Evolutionary conservation across 495 filamentous ascomycete genomes (phyloP).

Genomic region (Evansstolkia leycettana): DNA sequence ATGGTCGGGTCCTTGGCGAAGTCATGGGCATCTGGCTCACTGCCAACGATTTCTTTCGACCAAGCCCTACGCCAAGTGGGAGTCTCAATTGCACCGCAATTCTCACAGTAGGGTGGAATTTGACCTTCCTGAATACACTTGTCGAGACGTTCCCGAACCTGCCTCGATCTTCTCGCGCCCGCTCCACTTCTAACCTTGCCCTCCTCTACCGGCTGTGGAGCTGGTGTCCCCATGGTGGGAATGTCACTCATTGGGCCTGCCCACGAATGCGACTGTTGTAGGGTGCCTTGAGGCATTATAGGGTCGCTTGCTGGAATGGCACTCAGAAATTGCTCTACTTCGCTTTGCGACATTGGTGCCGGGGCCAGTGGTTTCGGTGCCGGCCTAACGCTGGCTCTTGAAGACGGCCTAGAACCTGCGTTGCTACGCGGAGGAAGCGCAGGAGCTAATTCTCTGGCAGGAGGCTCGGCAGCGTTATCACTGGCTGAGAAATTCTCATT

Average conservation of each 20-base stretch:
- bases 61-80: slow-evolving; percentile 90
- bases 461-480: slow-evolving; percentile 9
- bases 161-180: slow-evolving; percentile 23
- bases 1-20: slow-evolving; percentile 55
- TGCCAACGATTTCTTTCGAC: slow-evolving; percentile 51
- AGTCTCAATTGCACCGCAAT: slow-evolving; percentile 91
- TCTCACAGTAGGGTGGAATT: slow-evolving; percentile 74
- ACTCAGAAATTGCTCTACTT: slow-evolving; percentile 21
- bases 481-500: slow-evolving; percentile 10
- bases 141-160: slow-evolving; percentile 42
- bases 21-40: slow-evolving; percentile 48
- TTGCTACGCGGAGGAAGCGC: slow-evolving; percentile 13
- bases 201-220: slow-evolving; percentile 13
- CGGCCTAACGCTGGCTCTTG: slow-evolving; percentile 22
- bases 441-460: slow-evolving; percentile 8
- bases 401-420: slow-evolving; percentile 22
- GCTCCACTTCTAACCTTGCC: slow-evolving; percentile 24
- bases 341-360: slow-evolving; percentile 25
- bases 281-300: slow-evolving; percentile 26
- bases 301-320: slow-evolving; percentile 47
- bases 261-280: slow-evolving; percentile 36
- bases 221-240: slow-evolving; percentile 20
- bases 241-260: slow-evolving; percentile 30
- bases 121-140: slow-evolving; percentile 55
- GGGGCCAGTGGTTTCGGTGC: slow-evolving; percentile 29